Percentiles rank a stretch among this genome's conserved stretches.
These are phyloP conservation scores for Santalum album DNA, from an alignment of 164 flowering plant genomes.

Conservation along the genomic window DNA sequence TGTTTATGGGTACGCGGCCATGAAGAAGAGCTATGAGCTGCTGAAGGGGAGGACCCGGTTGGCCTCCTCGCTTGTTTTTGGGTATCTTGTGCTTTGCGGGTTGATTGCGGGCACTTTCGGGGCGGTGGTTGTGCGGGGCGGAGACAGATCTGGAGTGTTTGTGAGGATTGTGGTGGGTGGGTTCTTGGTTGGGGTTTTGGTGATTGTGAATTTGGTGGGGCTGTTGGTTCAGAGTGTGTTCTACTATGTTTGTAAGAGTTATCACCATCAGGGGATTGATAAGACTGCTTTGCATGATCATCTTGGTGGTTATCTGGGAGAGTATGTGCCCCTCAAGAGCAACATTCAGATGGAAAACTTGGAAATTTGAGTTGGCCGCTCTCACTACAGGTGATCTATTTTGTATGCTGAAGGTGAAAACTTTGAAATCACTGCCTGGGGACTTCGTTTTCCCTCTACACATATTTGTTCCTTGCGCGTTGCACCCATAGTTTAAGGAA, in stretches of 20 bases:
- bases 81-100: conserved; percentile 46
- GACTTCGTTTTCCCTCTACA: too few relatives aligned
- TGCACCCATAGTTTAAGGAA: not conserved
- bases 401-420: not conserved
- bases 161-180: conserved; percentile 67
- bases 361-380: conserved; percentile 46
- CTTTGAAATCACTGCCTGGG: too few relatives aligned
- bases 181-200: conserved; percentile 66
- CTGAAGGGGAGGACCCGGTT: conserved; percentile 48
- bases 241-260: conserved; percentile 92
- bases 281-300: conserved; percentile 82
- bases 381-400: not conserved
- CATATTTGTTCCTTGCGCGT: too few relatives aligned
- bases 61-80: conserved; percentile 48
- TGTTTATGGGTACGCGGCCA: conserved; percentile 64
- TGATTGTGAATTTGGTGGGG: conserved; percentile 84
- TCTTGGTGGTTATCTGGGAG: conserved; percentile 95
- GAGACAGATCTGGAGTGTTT: conserved; percentile 33
- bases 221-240: conserved; percentile 91
- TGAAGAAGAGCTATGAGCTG: conserved; percentile 86
- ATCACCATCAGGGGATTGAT: conserved; percentile 80
- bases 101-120: conserved; percentile 44
- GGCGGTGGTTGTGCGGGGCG: conserved; percentile 59
- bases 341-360: conserved; percentile 87
- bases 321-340: conserved; percentile 93